Base-by-base conservation (phyloP, 2,329 filamentous ascomycete species). In the Neodidymelliopsis sp. region DNA sequence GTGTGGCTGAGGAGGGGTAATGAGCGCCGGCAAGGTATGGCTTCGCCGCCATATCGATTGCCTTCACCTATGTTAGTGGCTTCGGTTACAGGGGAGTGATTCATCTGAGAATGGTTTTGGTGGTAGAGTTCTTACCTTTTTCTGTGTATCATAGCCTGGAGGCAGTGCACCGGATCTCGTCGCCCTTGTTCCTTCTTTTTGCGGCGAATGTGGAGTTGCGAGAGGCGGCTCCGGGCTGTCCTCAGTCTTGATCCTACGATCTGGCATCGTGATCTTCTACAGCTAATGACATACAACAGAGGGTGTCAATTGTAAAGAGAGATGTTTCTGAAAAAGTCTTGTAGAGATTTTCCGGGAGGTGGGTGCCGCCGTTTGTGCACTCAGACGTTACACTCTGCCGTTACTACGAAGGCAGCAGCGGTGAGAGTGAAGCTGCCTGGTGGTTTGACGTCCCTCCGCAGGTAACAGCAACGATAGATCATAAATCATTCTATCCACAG, bases 231-330 rank as follows among this genome's bases (percentile, higher is more conserved):
- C 53, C 5, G 35, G 27, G 31, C 53, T 53, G 9, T 45, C 30
- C 15, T 57, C 52, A 20, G 13, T 43, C 15, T 58, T 55, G 39
- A 59, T 54, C 16, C 37, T 24, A 12, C 15, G 24, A 6, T 16
- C 29, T 29, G 38, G 13, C 52, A 54, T 54, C 12, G 24, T 38
- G 6, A 5, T 22, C 20, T 49, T 16, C 24, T n/a, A 23, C 27
- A 37, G 25, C 10, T 15, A 13, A 12, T 39, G 29, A 22, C 11
- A 12, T 31, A 42, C 45, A 38, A 37, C 27, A 42, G 20, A 41
- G 18, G 9, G 10, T n/a, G n/a, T 9, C 29, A 12, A 30, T 16
- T 20, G 12, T 9, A 11, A 13, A 20, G 3, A n/a, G n/a, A n/a
- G n/a, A n/a, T n/a, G 11, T 28, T 42, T 37, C 22, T 23, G 15